phyloP scores from a whole-genome alignment of 108 stramenopile species.

The Cylindrotheca fusiformis region DNA sequence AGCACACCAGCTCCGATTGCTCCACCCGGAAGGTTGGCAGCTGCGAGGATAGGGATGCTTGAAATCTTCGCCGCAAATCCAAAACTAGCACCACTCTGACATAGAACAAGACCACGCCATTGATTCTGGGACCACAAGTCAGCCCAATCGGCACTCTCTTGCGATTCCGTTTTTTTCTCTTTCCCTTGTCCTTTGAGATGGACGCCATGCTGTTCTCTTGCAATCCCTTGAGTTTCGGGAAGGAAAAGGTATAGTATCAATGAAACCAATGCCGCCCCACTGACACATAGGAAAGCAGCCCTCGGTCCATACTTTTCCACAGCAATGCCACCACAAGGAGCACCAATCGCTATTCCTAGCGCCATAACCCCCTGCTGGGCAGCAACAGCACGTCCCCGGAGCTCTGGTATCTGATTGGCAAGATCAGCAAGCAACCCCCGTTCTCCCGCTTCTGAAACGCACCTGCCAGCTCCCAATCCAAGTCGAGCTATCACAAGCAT shows the following conservation, averaged over 20 bases:
- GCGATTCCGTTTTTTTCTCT: not conserved
- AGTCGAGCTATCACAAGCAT: slow-evolving; percentile 54
- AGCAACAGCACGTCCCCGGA: slow-evolving; percentile 62
- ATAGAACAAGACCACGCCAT: slow-evolving; percentile 61
- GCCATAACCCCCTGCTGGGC: slow-evolving; percentile 64
- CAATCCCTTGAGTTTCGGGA: slow-evolving; percentile 79
- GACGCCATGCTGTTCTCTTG: no score
- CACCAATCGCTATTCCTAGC: slow-evolving; percentile 71
- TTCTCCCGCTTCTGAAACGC: slow-evolving; percentile 63
- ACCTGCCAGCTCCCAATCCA: slow-evolving; percentile 59
- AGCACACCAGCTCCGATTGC: slow-evolving; percentile 62
- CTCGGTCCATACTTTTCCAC: slow-evolving; percentile 61
- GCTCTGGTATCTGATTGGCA: slow-evolving; percentile 37
- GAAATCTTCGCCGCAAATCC: slow-evolving; percentile 81
- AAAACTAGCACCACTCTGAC: slow-evolving; percentile 60
- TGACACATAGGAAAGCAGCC: slow-evolving; percentile 69
- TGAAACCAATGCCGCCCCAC: slow-evolving; percentile 55
- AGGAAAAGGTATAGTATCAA: slow-evolving; percentile 50
- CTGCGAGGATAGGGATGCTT: slow-evolving; percentile 60
- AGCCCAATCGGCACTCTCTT: slow-evolving; percentile 39
- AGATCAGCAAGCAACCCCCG: slow-evolving; percentile 75
- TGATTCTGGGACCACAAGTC: slow-evolving; percentile 38
- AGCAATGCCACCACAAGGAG: slow-evolving; percentile 61
- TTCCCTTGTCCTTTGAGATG: not conserved
- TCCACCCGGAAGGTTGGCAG: slow-evolving; percentile 51